Conservation (phyloP, 2,329 filamentous ascomycete genomes). For the Penicillium polonicum region DNA sequence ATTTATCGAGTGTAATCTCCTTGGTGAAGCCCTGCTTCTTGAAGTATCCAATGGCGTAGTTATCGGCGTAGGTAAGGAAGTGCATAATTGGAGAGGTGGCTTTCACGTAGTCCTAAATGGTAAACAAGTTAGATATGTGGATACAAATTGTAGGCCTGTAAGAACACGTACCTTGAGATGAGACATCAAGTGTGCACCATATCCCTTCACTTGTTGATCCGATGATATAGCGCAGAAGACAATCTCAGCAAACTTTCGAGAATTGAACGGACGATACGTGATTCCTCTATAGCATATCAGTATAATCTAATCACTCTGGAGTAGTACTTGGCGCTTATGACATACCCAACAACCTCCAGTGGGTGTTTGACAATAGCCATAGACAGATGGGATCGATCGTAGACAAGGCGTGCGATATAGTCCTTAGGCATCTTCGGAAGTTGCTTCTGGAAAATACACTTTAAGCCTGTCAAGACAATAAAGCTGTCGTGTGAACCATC, state of each 20-base stretch:
- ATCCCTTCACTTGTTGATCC: slow-evolving; percentile 97
- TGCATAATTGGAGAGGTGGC: slow-evolving; percentile 97
- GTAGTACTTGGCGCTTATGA: slow-evolving; percentile 2
- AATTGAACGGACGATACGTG: slow-evolving; percentile 91
- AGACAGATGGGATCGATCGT: slow-evolving; percentile 92
- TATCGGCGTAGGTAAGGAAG: slow-evolving; percentile 97
- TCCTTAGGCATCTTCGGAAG: slow-evolving; percentile 99
- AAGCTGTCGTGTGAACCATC: slow-evolving; percentile 83
- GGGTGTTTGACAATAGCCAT: slow-evolving; percentile 98
- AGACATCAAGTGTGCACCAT: slow-evolving; percentile 96
- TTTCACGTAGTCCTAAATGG: slow-evolving; percentile 77
- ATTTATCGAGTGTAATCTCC: slow-evolving; percentile 87
- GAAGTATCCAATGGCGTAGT: slow-evolving; percentile 98
- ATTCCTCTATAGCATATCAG: slow-evolving; percentile 65
- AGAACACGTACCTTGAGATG: slow-evolving; percentile 69
- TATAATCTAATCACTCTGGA: neutral
- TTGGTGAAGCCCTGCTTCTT: slow-evolving; percentile 99
- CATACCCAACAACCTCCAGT: slow-evolving; percentile 76
- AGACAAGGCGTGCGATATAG: slow-evolving; percentile 95
- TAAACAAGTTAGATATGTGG: slow-evolving; percentile 6
- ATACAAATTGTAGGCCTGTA: neutral
- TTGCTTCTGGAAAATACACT: slow-evolving; percentile 98
- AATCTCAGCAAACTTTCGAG: slow-evolving; percentile 91
- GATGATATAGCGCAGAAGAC: slow-evolving; percentile 98
- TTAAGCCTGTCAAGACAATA: slow-evolving; percentile 91